Evolutionary conservation across 371 early-diverging fungal species (phyloP), one percentile per base, ranked within the genome.

Genomic region (Rhizopus arrhizus): DNA sequence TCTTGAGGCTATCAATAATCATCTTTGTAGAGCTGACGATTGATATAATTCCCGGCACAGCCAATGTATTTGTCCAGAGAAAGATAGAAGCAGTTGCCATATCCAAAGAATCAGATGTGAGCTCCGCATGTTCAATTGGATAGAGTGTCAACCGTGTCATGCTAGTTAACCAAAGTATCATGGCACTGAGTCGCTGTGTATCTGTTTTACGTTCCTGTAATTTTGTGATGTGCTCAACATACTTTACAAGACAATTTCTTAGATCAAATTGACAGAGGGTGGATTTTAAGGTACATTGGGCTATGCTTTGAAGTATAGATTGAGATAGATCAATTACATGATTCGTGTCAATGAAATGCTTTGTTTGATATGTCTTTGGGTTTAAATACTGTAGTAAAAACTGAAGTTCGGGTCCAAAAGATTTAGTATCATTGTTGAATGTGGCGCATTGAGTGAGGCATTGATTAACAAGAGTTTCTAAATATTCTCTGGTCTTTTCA

Each of bases 131-230:
- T 42, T 83, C 78, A 13, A 82, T 59, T 3, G 83, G 69, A 38
- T 80, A 77, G 3, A 84, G 33, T 4, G 74, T 74, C 22, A 83
- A 64, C 29, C 86, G 73, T 53, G 78, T 75, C 45, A 84, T 64
- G 1, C 83, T 83, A 0, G 84, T 73, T 7, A 83, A 56, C 86
- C 86, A 85, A 15, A 84, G 69, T 32, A 65, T 68, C n/a, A 74
- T 59, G 3, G 74, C 64, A 36, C 78, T 74, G 4, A 75, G 12
- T n/a, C 32, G 59, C 32, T 70, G 75, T 11, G 67, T 56, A 6
- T 70, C 72, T n/a, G 77, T 68, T 7, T 59, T 29, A 34, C 66
- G 58, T 10, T 80, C 70, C 52, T 82, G 79, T 0, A 82, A 45
- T 45, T 76, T 77, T 16, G 75, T 53, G 1, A 79, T 56, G 6